Base-by-base conservation (phyloP, 2,329 filamentous ascomycete species). In the Xylariaceae sp. region DNA sequence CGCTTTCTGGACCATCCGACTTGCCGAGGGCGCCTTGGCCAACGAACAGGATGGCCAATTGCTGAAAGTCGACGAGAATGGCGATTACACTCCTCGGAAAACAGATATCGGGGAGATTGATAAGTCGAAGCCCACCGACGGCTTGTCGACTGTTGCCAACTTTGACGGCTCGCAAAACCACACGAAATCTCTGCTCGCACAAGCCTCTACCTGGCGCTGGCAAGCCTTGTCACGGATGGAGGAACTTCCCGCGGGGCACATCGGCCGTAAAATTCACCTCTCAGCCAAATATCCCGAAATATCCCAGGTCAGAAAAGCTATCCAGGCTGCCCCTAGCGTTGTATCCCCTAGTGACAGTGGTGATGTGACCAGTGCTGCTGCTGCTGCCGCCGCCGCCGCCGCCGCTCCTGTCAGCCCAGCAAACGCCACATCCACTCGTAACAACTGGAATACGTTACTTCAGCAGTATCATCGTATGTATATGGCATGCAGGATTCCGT, bases 1-100 rank as follows among this genome's bases (percentile, higher is more conserved):
- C 60, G 83, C 91, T 26, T 74, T 76, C 19, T 85, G 83, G 76
- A 73, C 77, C 34, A 74, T 76, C 69, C 65, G 70, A 37, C 66
- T 78, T 3, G 53, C 68, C 4, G 70, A 73, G 40, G 72, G 73
- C 42, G 68, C 76, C 5, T 70, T 60, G 19, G 70, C 67, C 3
- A 55, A 50, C 9, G 70, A 72, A 47, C 61, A 70, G 12, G 73
- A 75, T 40, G 69, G 67, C 3, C 72, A 74, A 45, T 62, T 67
- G 30, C 61, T 63, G 4, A 67, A 69, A 1, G 71, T 76, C 3
- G 75, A 80, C 62, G 68, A 64, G 3, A 63, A 73, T 1, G 80
- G 80, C 1, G 72, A 74, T 56, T 83, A 81, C 69, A 72, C 60
- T 0, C 71, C 72, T 19, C 76, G 71, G 0, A 60, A 60, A 9